These are phyloP conservation scores for Starmera caribaea DNA, from an alignment of 805 yeast species.

Conservation along the genomic window DNA sequence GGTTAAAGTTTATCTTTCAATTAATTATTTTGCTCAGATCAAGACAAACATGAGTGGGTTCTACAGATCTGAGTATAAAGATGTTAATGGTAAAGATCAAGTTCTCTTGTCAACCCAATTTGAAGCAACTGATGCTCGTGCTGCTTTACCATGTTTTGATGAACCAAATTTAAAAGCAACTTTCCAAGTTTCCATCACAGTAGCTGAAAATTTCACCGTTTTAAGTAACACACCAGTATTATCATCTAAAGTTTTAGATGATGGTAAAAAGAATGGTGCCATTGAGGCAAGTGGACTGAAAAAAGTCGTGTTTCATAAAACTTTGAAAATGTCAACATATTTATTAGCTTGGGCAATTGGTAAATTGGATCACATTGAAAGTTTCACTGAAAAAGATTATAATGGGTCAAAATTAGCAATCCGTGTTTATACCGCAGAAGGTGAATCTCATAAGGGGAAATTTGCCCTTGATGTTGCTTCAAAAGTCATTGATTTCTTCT, in stretches of 20 bases:
- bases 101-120: slow-evolving; percentile 76
- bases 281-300: slow-evolving; percentile 17
- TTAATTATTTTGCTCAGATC: slow-evolving; percentile 49
- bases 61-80: slow-evolving; percentile 59
- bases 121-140: slow-evolving; percentile 78
- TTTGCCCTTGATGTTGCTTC: slow-evolving; percentile 68
- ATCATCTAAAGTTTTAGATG: slow-evolving; percentile 34
- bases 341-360: slow-evolving; percentile 77
- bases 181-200: slow-evolving; percentile 53
- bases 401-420: slow-evolving; percentile 66
- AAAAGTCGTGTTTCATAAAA: slow-evolving; percentile 42
- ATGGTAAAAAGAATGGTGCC: slow-evolving; percentile 41
- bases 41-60: slow-evolving; percentile 75
- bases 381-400: slow-evolving; percentile 19
- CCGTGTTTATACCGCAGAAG: slow-evolving; percentile 73
- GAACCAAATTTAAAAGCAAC: slow-evolving; percentile 76
- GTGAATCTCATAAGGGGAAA: slow-evolving; percentile 58
- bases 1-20: slow-evolving; percentile 30
- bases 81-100: slow-evolving; percentile 48
- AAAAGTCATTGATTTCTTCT: slow-evolving; percentile 64
- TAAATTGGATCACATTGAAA: slow-evolving; percentile 64
- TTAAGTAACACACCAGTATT: slow-evolving; percentile 59
- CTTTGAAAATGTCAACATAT: slow-evolving; percentile 79
- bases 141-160: slow-evolving; percentile 80
- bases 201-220: slow-evolving; percentile 44